Conservation (phyloP, 192 early-diverging fungal species). For the Thamnidium elegans region DNA sequence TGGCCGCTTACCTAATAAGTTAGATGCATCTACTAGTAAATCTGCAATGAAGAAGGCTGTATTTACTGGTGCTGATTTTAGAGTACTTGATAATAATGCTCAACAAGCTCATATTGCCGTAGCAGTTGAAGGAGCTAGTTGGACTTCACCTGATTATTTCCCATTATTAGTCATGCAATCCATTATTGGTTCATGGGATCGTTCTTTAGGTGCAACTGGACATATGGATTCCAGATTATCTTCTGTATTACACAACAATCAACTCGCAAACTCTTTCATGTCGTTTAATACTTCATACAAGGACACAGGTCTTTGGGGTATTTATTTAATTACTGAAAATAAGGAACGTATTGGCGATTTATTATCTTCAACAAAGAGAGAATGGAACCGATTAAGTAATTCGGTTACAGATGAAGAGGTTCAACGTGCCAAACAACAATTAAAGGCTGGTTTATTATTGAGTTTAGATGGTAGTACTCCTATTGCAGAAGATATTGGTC, state of each 20-base stretch:
- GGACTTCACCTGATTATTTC: constrained; percentile 95
- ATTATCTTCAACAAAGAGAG: constrained; percentile 83
- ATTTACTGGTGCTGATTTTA: constrained; percentile 90
- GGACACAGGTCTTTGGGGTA: constrained; percentile 96
- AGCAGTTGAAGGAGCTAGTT: constrained; percentile 94
- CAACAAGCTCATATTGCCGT: constrained; percentile 95
- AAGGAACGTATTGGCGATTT: constrained; percentile 80
- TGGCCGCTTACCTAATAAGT: constrained; percentile 59
- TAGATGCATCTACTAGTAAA: background rate
- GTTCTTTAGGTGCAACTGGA: constrained; percentile 83
- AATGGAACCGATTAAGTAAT: constrained; percentile 88
- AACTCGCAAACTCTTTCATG: constrained; percentile 97
- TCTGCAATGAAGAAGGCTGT: constrained; percentile 57
- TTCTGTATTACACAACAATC: constrained; percentile 74
- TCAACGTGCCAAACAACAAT: constrained; percentile 96
- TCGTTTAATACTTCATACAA: constrained; percentile 99
- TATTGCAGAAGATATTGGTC: constrained; percentile 96
- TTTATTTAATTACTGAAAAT: constrained; percentile 89
- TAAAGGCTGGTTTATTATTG: constrained; percentile 91
- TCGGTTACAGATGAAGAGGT: constrained; percentile 88
- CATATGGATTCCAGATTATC: constrained; percentile 87
- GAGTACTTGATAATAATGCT: constrained; percentile 71
- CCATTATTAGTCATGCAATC: constrained; percentile 92
- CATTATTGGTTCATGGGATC: constrained; percentile 97
- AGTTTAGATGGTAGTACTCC: constrained; percentile 92